Evolutionary conservation across 2,329 filamentous ascomycete genomes (phyloP), one percentile per base, ranked within the genome.

Genomic region (Chaetomium strumarium): DNA sequence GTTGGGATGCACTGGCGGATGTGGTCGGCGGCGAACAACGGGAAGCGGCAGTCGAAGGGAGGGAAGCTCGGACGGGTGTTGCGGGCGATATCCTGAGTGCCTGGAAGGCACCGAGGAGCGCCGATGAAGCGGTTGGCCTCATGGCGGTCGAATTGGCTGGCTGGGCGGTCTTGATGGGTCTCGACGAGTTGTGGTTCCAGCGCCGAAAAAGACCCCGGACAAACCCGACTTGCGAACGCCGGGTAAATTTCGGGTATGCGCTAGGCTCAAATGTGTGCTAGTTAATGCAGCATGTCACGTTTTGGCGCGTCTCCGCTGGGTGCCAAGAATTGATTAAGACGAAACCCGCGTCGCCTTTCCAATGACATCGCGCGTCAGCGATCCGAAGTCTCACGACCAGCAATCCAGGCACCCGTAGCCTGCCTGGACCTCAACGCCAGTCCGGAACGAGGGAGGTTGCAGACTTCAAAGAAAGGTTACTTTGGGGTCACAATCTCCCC

Each of bases 61-160:
- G 59, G 48, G 66, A 63, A 3, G 72, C 71, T 53, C 69, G 73
- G 54, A 71, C 60, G 34, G 71, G 64, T 9, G 70, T 65, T n/a
- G 68, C 62, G 36, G 67, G 60, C 16, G 69, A 70, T 64, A 80
- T 69, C 51, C 69, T 72, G 55, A 83, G 68, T 51, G 73, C 72
- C 56, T 71, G 73, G 29, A 83, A 73, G 64, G 78, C 76, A 66
- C 72, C 72, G 60, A 74, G 64, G 55, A 83, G 69, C 62, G 72
- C 67, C 56, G 72, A 70, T 42, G 75, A 60, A 52, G 59, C 49
- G 57, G 65, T 67, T 58, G 71, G 67, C 69, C 69, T 76, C 77
- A 80, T 80, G 56, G 46, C 44, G 58, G 55, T 54, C 60, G 61
- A 61, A 42, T 51, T 55, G 46, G 37, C 41, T 41, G 54, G 46